These are phyloP conservation scores for Euclidium syriacum DNA, from an alignment of 345 rosid genomes.

Conservation along the genomic window DNA sequence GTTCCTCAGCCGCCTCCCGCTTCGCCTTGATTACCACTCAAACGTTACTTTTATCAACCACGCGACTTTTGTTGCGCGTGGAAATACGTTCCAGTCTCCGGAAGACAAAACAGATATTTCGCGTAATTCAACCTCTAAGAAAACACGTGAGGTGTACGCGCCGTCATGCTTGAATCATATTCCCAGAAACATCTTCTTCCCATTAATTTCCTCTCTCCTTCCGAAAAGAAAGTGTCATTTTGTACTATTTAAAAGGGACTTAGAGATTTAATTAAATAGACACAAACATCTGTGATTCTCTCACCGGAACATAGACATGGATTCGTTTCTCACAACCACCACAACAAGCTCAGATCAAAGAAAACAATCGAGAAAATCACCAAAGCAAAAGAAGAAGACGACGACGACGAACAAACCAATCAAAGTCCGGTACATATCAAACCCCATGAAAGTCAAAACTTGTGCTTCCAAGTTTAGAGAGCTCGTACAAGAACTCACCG, in stretches of 20 bases:
- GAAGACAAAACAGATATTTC: not conserved
- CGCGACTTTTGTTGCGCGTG: not conserved
- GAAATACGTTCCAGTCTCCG: not conserved
- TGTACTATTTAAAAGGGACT: not conserved
- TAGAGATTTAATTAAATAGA: not conserved
- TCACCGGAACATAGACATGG: slow-evolving; percentile 8
- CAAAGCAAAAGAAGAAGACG: slow-evolving; percentile 25
- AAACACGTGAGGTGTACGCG: slow-evolving; percentile 5
- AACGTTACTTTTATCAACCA: not conserved
- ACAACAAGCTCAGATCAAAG: slow-evolving; percentile 3
- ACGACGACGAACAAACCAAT: slow-evolving; percentile 21
- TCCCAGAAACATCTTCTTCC: not conserved
- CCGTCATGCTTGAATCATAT: slow-evolving; percentile 7
- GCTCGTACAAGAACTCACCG: slow-evolving; percentile 81
- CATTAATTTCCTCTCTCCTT: slow-evolving; percentile 23
- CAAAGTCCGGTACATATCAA: slow-evolving; percentile 80
- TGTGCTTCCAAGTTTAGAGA: slow-evolving; percentile 73
- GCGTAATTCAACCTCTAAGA: not conserved
- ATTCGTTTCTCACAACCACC: slow-evolving; percentile 20
- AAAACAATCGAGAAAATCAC: slow-evolving; percentile 9
- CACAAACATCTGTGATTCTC: not conserved
- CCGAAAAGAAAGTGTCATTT: not conserved
- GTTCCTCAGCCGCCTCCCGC: slow-evolving; percentile 17
- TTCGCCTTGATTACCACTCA: slow-evolving; percentile 17
- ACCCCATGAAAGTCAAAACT: slow-evolving; percentile 69